Percentiles rank a stretch among this genome's conserved stretches.
Evolutionary conservation across 148 eudicot species (phyloP).

Genomic region (Amaranthus palmeri): DNA sequence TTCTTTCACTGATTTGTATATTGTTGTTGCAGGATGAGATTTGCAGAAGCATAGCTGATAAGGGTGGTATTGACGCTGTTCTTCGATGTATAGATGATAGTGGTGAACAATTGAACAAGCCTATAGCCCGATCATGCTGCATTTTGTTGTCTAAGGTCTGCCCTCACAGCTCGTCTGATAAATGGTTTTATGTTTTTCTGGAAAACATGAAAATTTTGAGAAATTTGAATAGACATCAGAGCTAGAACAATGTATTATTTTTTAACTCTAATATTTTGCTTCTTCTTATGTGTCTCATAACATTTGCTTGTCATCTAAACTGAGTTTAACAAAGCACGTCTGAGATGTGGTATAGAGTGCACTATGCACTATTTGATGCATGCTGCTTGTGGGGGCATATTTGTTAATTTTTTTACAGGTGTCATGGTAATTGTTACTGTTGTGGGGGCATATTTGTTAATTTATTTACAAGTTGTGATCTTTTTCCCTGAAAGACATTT

Average conservation of each 20-base stretch:
- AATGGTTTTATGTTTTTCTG: neutral
- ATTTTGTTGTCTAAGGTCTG: constrained; percentile 74
- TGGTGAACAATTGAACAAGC: constrained; percentile 61
- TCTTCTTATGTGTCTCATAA: too few relatives aligned
- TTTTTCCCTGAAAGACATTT: neutral
- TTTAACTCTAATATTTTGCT: too few relatives aligned
- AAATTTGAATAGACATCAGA: too few relatives aligned
- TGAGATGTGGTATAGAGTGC: neutral
- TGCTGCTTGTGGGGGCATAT: neutral
- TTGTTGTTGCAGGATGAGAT: constrained; percentile 77
- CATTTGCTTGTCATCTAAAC: too few relatives aligned
- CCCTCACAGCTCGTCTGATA: neutral
- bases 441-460: too few relatives aligned
- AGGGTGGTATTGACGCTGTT: constrained; percentile 83
- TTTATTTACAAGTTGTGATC: neutral
- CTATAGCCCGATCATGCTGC: constrained; percentile 64
- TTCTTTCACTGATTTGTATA: constrained; percentile 2
- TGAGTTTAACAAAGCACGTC: too few relatives aligned
- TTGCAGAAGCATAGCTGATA: constrained; percentile 75
- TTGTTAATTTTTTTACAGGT: neutral
- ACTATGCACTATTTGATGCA: neutral
- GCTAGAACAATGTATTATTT: too few relatives aligned
- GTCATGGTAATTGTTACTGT: neutral
- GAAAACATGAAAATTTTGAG: neutral
- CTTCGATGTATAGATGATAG: constrained; percentile 72